These are phyloP conservation scores for Ophiostoma angusticollis DNA, from an alignment of 2,329 filamentous ascomycete species.

Conservation along the genomic window DNA sequence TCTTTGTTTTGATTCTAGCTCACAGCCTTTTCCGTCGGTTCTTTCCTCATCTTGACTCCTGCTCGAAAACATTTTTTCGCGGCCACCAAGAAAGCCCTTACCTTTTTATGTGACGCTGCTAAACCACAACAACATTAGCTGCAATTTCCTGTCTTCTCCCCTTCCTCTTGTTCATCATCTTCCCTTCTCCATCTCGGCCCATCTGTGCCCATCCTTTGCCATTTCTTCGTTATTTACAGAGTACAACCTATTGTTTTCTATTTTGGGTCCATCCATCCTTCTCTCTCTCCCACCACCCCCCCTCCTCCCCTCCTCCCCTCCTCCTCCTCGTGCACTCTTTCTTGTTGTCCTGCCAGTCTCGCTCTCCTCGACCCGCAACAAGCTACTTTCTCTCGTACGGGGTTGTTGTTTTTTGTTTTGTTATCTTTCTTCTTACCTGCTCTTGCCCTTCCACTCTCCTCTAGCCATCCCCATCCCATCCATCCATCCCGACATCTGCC, in stretches of 20 bases:
- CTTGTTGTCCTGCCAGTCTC: conserved; percentile 4
- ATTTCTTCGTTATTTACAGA: conserved; percentile 3
- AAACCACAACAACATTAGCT: conserved; percentile 8
- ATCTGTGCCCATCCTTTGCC: background rate
- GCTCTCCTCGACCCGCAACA: too few relatives aligned
- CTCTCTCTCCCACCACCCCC: background rate
- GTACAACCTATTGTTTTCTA: too few relatives aligned
- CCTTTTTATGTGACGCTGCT: background rate
- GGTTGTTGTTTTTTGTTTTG: too few relatives aligned
- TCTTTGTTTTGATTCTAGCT: conserved; percentile 11
- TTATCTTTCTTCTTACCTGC: too few relatives aligned
- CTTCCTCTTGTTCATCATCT: background rate
- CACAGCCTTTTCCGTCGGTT: background rate
- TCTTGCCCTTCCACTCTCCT: too few relatives aligned
- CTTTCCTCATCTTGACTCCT: conserved; percentile 6
- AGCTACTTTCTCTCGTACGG: too few relatives aligned
- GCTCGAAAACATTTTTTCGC: too few relatives aligned
- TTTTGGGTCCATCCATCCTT: conserved; percentile 2
- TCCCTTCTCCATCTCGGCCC: background rate
- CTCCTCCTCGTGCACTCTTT: conserved; percentile 1
- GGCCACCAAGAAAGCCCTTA: too few relatives aligned
- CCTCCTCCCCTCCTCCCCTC: background rate
- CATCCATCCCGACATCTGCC: too few relatives aligned
- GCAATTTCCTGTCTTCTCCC: conserved; percentile 3
- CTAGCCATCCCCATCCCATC: too few relatives aligned